Base-by-base conservation (phyloP, 192 early-diverging fungal species). In the Fimicolochytrium jonesii region DNA sequence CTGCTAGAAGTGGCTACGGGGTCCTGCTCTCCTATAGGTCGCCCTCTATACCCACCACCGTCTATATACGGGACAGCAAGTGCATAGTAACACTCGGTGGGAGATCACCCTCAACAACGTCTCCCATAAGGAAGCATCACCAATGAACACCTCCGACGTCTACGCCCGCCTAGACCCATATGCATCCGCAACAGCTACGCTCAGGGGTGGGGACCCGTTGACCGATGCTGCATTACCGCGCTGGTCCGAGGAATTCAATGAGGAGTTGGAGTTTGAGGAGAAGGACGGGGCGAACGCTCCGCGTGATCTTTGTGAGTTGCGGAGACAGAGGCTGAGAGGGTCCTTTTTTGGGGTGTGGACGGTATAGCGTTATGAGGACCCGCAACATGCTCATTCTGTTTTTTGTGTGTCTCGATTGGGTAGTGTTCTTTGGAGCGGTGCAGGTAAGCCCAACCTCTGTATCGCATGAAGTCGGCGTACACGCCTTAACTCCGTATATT, bases 401-500 rank as follows among this genome's bases (percentile, higher is more conserved):
- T 13, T 61, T 51, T 22, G 10, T 23, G 15, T 51, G 13, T 61
- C 23, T 18, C 25, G 39, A 26, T 23, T 57, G 20, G 6, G 15
- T 33, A 61, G 59, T 36, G 0, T 45, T 61, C n/a, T 61, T 50
- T 51, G 59, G 46, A 36, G 47, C 31, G 11, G 59, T 61, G 15
- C 59, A 61, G 59, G 59, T 61, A 43, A 43, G 31, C 5, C 15
- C 10, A 34, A 18, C 37, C 5, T 61, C 33, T 29, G 28, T 23
- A 13, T 50, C 18, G 18, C 7, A 9, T 4, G 18, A 5, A 17
- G 22, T 23, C 2, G 33, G 5, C 6, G 48, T 31, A 28, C 22
- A 26, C 4, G 33, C 17, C 20, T 15, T 42, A 51, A 17, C 48
- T 30, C 13, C 17, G 30, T 30, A 2, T 50, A 22, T 5, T 20